Evolutionary conservation across 768 basidiomycete species (phyloP), one percentile per base, ranked within the genome.

Genomic region (Lactifluus hygrophoroides): DNA sequence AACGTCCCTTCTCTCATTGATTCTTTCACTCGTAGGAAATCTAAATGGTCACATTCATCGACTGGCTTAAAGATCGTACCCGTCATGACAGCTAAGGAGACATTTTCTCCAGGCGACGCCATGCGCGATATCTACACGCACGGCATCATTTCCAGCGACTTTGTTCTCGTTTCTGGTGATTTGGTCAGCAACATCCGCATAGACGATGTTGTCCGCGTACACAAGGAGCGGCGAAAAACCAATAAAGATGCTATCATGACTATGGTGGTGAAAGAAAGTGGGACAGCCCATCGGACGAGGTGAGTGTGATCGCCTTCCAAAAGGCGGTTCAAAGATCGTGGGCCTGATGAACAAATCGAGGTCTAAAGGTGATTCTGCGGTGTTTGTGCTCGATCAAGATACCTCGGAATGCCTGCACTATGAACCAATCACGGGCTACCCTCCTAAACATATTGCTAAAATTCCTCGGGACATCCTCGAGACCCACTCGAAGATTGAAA

Each of bases 161-260:
- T 92, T 72, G 85, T 97, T 43, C 84, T 97, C 61, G 88, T 94
- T 65, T 85, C 82, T 69, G 92, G 91, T 23, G 92, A 94, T 72
- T 80, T 97, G 52, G 88, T 99, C 64, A 94, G 93, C 74, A 97
- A 91, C 69, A 80, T 97, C 64, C 83, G 84, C 59, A 87, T 99
- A 64, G 88, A 91, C 66, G 88, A 92, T 65, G 89, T 94, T 53
- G 88, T 96, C 48, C 80, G 85, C 46, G 83, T 82, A 62, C 95
- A 97, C 75, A 93, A 88, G 77, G 88, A 89, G 70, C 76, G 93
- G 51, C 77, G 92, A 60, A 86, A 85, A 71, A 80, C 77, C 59
- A 91, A 94, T 71, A 90, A 91, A 75, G 90, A 97, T 69, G 90
- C 88, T 38, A 92, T 94, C 67, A 94, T 99, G 92, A 94, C 93